Conservation (phyloP, 2,329 filamentous ascomycete genomes). For the Paecilomyces fulvus region DNA sequence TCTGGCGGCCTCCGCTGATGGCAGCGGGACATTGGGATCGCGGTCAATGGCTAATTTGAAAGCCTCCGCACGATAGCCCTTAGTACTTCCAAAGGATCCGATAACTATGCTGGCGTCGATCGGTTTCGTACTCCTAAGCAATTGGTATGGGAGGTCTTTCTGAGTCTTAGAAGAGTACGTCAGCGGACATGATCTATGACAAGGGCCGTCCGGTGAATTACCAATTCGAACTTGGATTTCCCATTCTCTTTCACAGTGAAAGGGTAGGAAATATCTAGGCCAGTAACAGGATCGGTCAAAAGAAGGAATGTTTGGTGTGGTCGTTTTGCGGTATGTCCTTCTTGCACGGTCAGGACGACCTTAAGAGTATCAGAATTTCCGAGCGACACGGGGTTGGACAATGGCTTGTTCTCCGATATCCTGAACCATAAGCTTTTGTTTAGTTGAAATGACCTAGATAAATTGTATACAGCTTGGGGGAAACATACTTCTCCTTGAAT, state of each 20-base stretch:
- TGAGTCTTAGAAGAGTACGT: slow-evolving; percentile 53
- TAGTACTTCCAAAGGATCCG: slow-evolving; percentile 72
- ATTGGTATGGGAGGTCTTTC: slow-evolving; percentile 79
- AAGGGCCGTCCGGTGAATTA: slow-evolving; percentile 40
- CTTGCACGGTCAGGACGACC: slow-evolving; percentile 70
- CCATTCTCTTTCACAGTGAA: slow-evolving; percentile 78
- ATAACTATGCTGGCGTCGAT: slow-evolving; percentile 76
- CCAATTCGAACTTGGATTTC: slow-evolving; percentile 76
- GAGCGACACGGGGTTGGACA: slow-evolving; percentile 58
- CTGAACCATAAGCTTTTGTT: slow-evolving; percentile 31
- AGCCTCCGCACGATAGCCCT: slow-evolving; percentile 57
- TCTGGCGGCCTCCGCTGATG: slow-evolving; percentile 61
- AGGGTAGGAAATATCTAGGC: slow-evolving; percentile 79
- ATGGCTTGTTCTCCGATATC: slow-evolving; percentile 50
- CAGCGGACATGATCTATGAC: neutral
- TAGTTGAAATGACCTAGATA: neutral
- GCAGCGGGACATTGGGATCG: slow-evolving; percentile 53
- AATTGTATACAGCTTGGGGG: neutral
- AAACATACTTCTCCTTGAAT: slow-evolving; percentile 49
- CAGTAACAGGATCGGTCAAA: slow-evolving; percentile 63
- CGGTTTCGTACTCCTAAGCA: slow-evolving; percentile 59
- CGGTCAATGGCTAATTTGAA: slow-evolving; percentile 64
- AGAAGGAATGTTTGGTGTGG: slow-evolving; percentile 93
- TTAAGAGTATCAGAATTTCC: slow-evolving; percentile 67
- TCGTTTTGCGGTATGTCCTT: slow-evolving; percentile 67